These are phyloP conservation scores for Agrocybe pediades DNA, from an alignment of 768 basidiomycete species.

Conservation along the genomic window DNA sequence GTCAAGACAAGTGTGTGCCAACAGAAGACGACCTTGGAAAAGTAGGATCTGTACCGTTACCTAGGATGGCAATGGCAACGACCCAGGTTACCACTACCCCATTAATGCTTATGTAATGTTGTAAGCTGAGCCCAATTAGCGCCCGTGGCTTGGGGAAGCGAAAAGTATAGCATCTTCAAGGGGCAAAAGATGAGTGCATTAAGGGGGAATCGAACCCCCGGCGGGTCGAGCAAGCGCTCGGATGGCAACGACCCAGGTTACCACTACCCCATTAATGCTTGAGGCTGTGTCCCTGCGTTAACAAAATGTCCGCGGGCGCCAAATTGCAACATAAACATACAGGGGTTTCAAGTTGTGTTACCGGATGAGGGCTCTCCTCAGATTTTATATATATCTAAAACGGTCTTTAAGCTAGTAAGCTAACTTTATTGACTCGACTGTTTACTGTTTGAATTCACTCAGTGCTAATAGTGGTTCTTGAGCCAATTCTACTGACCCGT, in stretches of 20 bases:
- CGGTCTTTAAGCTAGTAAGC: too few species aligned
- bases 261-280: conserved; percentile 19
- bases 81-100: neutral
- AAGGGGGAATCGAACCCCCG: conserved; percentile 89
- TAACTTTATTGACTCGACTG: too few species aligned
- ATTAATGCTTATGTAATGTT: conserved; percentile 33
- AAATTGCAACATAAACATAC: neutral
- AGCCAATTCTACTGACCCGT: too few species aligned
- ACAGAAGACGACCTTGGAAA: too few species aligned
- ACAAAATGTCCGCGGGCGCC: neutral
- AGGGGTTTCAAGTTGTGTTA: neutral
- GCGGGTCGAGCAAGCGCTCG: conserved; percentile 60
- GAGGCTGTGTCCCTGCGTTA: neutral
- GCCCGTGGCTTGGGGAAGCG: conserved; percentile 58
- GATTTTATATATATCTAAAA: too few species aligned
- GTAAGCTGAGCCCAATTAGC: neutral
- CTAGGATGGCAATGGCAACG: neutral
- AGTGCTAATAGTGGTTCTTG: too few species aligned
- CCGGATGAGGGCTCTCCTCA: neutral
- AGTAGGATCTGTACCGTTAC: too few species aligned
- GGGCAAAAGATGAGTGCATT: conserved; percentile 49
- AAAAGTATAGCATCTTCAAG: conserved; percentile 30
- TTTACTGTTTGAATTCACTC: too few species aligned
- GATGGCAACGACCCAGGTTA: conserved; percentile 19
- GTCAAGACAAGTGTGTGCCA: too few species aligned